Conservation (phyloP, 768 basidiomycete species). For the Lentinula boryana region DNA sequence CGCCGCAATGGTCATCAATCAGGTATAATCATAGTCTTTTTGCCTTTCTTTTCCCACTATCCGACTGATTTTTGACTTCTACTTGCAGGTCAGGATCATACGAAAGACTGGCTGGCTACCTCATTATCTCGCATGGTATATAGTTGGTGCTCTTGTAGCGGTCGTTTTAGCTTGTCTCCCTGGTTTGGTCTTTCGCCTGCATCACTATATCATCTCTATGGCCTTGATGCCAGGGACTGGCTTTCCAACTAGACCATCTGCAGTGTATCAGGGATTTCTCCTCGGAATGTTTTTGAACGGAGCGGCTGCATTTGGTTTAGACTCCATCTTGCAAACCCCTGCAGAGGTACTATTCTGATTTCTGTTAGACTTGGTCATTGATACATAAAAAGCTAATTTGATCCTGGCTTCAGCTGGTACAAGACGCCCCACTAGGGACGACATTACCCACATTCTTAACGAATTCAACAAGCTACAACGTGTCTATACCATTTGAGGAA, state of each 20-base stretch:
- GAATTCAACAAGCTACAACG: constrained; percentile 62
- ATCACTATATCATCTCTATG: constrained; percentile 81
- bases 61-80: background rate
- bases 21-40: constrained; percentile 18
- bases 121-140: constrained; percentile 71
- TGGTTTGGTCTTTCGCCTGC: constrained; percentile 61
- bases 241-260: constrained; percentile 76
- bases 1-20: constrained; percentile 58
- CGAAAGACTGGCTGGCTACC: constrained; percentile 82
- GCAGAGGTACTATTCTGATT: constrained; percentile 44
- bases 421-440: constrained; percentile 68
- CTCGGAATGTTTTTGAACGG: constrained; percentile 81
- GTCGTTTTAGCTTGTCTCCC: constrained; percentile 67
- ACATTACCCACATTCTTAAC: constrained; percentile 68
- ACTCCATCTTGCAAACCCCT: constrained; percentile 71
- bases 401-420: constrained; percentile 43
- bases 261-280: constrained; percentile 76
- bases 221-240: constrained; percentile 71
- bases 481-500: constrained; percentile 44
- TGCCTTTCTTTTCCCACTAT: background rate
- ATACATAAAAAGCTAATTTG: constrained; percentile 8
- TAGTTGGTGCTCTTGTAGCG: constrained; percentile 56
- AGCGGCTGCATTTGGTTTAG: constrained; percentile 74
- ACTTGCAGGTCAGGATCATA: constrained; percentile 51
- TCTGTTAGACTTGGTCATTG: background rate